Evolutionary conservation across 331 rosid species (phyloP).

Genomic region (Cydonia oblonga): DNA sequence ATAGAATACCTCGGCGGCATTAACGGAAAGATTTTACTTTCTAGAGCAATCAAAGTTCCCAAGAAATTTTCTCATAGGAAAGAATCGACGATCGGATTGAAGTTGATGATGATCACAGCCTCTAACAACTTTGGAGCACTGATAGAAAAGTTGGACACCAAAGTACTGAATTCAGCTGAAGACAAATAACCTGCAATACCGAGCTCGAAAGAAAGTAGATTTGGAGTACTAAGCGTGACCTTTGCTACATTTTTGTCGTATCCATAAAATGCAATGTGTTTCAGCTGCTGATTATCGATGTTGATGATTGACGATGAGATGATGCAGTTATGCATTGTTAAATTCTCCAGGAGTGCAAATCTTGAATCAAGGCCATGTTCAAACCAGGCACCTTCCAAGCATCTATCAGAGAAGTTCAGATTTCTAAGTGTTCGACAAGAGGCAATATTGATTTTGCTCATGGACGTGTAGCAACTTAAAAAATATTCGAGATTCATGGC

Average conservation of each 20-base stretch:
- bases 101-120: no score
- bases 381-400: not conserved
- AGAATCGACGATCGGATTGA: no score
- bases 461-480: no score
- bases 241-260: not conserved
- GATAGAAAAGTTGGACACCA: no score
- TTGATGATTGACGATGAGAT: no score
- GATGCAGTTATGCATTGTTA: not conserved
- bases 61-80: no score
- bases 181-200: no score
- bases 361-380: not conserved
- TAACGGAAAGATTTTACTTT: no score
- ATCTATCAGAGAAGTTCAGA: not conserved
- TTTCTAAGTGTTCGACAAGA: not conserved
- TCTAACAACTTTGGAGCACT: no score
- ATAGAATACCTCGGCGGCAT: no score
- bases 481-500: conserved; percentile 2
- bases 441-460: not conserved
- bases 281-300: not conserved
- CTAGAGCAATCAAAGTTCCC: no score
- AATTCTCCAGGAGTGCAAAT: conserved; percentile 1
- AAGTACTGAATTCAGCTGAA: no score
- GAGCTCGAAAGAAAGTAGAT: not conserved
- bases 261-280: not conserved
- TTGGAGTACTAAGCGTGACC: not conserved